Conservation (phyloP, 2,329 filamentous ascomycete genomes). For the Cladophialophora psammophila region DNA sequence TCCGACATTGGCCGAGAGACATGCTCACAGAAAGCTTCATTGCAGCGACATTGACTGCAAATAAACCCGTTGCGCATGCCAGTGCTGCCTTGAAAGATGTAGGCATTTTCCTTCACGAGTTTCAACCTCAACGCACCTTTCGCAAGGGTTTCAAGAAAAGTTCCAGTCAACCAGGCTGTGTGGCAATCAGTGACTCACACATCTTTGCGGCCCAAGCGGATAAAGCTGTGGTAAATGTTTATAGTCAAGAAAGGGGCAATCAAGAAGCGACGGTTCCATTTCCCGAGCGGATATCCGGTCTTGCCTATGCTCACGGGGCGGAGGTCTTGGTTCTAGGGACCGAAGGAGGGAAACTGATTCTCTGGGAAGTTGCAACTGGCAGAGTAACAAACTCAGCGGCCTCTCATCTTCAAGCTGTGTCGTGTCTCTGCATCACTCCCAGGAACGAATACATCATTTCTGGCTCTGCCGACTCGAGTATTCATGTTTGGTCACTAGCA, state of each 20-base stretch:
- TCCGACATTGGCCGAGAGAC: not conserved
- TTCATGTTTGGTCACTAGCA: constrained; percentile 89
- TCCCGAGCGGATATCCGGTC: constrained; percentile 80
- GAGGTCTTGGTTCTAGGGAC: constrained; percentile 78
- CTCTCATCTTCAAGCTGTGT: constrained; percentile 63
- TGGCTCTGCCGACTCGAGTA: constrained; percentile 73
- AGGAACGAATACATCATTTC: constrained; percentile 62
- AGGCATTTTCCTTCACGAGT: constrained; percentile 83
- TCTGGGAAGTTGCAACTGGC: constrained; percentile 81
- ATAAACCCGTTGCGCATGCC: constrained; percentile 48
- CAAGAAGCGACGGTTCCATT: constrained; percentile 91
- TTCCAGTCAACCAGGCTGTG: constrained; percentile 76
- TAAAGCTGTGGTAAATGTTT: constrained; percentile 92
- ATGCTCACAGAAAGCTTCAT: constrained; percentile 60
- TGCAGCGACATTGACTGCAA: constrained; percentile 52
- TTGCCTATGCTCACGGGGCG: constrained; percentile 70
- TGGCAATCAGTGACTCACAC: constrained; percentile 82
- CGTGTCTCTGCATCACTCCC: constrained; percentile 73
- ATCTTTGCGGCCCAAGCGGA: constrained; percentile 90
- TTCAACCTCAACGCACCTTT: constrained; percentile 78
- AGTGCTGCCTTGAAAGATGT: constrained; percentile 73
- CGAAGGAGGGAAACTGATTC: constrained; percentile 80
- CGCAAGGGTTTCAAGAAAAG: constrained; percentile 90
- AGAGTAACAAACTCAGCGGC: constrained; percentile 54
- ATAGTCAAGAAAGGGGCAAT: constrained; percentile 80